phyloP scores from a whole-genome alignment of 2,329 filamentous ascomycete species.

The Alternaria incomplexa region DNA sequence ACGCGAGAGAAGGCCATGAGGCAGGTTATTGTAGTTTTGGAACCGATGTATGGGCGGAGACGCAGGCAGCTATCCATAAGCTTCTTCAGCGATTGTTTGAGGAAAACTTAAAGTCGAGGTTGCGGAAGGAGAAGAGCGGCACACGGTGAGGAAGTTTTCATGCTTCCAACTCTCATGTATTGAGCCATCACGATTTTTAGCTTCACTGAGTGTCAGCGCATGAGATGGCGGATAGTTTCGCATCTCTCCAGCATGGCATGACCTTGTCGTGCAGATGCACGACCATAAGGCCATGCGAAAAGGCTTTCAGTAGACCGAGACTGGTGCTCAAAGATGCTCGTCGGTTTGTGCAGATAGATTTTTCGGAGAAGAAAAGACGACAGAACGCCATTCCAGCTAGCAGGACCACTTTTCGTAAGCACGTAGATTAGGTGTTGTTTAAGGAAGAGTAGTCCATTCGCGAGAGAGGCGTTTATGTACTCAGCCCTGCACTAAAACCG shows the following conservation, averaged over 20 bases:
- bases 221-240: background rate
- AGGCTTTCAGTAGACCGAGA: background rate
- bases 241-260: background rate
- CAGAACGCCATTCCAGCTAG: too few species aligned
- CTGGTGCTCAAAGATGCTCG: background rate
- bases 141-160: background rate
- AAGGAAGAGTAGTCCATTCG: too few species aligned
- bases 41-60: background rate
- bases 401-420: too few species aligned
- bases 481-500: too few species aligned
- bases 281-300: background rate
- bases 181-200: background rate
- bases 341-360: accelerated
- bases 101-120: background rate
- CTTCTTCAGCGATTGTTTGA: too few species aligned
- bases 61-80: background rate
- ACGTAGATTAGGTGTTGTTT: too few species aligned
- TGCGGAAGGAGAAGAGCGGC: background rate
- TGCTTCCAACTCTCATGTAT: accelerated
- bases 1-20: background rate
- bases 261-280: background rate
- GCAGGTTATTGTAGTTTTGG: too few species aligned
- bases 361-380: background rate
- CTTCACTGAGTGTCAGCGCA: background rate
- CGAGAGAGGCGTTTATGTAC: too few species aligned